A percentile compares a stretch with the other conserved stretches of the same genome.
Conservation (phyloP, 2,329 filamentous ascomycete species). For the Colletotrichum musicola region DNA sequence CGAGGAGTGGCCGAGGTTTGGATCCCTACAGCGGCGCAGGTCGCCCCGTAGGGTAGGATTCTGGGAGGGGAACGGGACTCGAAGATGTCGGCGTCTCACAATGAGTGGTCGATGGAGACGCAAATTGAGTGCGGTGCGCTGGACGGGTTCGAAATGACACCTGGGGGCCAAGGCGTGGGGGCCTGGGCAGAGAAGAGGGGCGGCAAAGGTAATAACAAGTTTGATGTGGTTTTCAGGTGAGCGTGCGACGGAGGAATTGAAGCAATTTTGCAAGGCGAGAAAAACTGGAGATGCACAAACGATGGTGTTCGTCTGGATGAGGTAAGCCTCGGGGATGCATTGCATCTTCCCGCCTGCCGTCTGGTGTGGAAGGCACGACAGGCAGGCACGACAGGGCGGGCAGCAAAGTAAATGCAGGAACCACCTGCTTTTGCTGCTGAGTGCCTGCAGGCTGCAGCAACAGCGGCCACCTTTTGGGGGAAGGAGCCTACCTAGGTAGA, state of each 20-base stretch:
- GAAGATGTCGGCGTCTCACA: slow-evolving; percentile 29
- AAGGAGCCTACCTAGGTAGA: neutral
- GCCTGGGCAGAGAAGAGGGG: neutral
- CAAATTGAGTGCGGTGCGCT: slow-evolving; percentile 8
- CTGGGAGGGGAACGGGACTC: slow-evolving; percentile 8
- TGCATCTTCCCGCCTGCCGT: too few species aligned
- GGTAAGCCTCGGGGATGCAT: neutral
- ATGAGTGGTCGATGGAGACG: slow-evolving; percentile 14
- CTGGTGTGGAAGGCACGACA: too few species aligned
- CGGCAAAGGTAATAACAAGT: slow-evolving; percentile 11
- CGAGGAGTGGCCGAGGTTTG: neutral
- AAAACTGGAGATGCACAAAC: slow-evolving; percentile 25
- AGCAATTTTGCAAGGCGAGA: slow-evolving; percentile 16
- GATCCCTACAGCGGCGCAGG: neutral
- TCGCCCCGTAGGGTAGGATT: slow-evolving; percentile 12
- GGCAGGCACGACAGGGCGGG: too few species aligned
- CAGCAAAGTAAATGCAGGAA: too few species aligned
- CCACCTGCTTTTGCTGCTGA: too few species aligned
- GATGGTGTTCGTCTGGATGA: slow-evolving; percentile 12
- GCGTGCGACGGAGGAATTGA: slow-evolving; percentile 5
- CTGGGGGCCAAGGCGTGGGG: slow-evolving; percentile 31
- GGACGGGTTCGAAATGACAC: slow-evolving; percentile 22
- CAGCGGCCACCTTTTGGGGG: neutral
- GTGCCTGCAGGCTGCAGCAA: too few species aligned
- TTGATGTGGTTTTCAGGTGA: slow-evolving; percentile 28